A percentile compares a stretch with the other conserved stretches of the same genome.
phyloP scores from a whole-genome alignment of 305 asterid species.

The Solanum hybrid region DNA sequence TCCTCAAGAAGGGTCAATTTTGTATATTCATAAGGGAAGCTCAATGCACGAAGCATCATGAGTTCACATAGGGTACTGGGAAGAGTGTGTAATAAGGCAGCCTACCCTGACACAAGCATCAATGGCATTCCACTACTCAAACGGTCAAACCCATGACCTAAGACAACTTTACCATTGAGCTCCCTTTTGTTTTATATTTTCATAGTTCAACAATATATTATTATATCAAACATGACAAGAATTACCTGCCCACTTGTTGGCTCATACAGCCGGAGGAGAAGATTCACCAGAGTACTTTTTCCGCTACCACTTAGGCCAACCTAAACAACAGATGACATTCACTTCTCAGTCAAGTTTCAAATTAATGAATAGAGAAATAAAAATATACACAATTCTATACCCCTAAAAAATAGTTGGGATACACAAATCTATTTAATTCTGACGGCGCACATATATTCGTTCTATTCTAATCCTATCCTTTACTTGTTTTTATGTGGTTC shows the following conservation, averaged over 20 bases:
- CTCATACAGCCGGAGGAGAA: slow-evolving; percentile 90
- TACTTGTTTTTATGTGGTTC: not conserved
- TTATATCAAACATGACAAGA: not conserved
- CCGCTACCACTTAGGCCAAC: slow-evolving; percentile 99
- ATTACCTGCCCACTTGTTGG: slow-evolving; percentile 87
- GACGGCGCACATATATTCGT: not conserved
- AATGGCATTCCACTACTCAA: not conserved
- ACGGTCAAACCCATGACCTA: not conserved
- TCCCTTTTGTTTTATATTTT: not conserved
- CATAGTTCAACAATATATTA: not conserved
- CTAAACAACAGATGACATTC: slow-evolving; percentile 23
- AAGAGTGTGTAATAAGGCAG: not conserved
- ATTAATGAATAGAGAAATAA: not conserved
- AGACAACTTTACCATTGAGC: not conserved
- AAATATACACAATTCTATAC: not conserved
- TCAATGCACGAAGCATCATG: not conserved
- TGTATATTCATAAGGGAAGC: not conserved
- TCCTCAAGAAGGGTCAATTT: not conserved
- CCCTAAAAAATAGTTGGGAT: not conserved
- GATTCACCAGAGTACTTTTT: slow-evolving; percentile 89
- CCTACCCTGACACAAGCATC: not conserved
- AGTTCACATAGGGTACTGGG: not conserved
- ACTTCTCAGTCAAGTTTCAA: not conserved
- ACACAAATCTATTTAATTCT: not conserved
- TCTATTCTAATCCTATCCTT: not conserved